Percentiles rank a stretch among this genome's conserved stretches.
Evolutionary conservation across 352 stramenopile genomes (phyloP).

Genomic region (Blastocystis sp.): DNA sequence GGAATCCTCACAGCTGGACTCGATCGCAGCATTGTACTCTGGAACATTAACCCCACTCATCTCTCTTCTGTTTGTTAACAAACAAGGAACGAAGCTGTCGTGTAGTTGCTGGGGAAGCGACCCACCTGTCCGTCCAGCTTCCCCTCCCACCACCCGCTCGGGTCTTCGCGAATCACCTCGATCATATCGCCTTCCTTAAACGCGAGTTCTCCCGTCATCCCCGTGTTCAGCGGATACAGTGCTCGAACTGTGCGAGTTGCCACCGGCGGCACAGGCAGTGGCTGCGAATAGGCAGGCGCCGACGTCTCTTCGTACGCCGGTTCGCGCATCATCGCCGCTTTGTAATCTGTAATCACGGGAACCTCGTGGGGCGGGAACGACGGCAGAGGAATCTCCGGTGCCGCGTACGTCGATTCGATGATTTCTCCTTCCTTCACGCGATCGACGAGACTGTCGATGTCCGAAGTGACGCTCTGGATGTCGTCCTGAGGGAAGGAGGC

Average conservation of each 20-base stretch:
- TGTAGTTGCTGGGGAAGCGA: constrained; percentile 59
- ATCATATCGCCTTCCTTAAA: constrained; percentile 57
- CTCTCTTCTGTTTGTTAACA: constrained; percentile 38
- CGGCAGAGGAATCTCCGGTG: not conserved
- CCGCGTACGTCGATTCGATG: not conserved
- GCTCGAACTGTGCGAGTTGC: not conserved
- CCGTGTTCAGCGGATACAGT: constrained; percentile 28
- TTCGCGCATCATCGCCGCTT: not conserved
- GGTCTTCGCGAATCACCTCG: constrained; percentile 52
- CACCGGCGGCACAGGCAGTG: not conserved
- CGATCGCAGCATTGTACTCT: constrained; percentile 1
- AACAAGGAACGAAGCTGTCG: not conserved
- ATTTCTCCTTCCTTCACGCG: constrained; percentile 19
- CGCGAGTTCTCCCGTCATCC: constrained; percentile 35
- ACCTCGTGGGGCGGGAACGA: not conserved
- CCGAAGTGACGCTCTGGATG: not conserved
- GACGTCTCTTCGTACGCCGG: not conserved
- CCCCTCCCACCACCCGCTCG: constrained; percentile 59
- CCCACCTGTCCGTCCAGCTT: constrained; percentile 47
- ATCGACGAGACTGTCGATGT: not conserved
- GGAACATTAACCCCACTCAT: not conserved
- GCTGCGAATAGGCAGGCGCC: not conserved
- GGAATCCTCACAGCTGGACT: constrained; percentile 31
- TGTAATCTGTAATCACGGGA: not conserved
- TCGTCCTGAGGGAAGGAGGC: not conserved